These are phyloP conservation scores for Arthrinium phaeospermum DNA, from an alignment of 2,329 filamentous ascomycete species.

Conservation along the genomic window DNA sequence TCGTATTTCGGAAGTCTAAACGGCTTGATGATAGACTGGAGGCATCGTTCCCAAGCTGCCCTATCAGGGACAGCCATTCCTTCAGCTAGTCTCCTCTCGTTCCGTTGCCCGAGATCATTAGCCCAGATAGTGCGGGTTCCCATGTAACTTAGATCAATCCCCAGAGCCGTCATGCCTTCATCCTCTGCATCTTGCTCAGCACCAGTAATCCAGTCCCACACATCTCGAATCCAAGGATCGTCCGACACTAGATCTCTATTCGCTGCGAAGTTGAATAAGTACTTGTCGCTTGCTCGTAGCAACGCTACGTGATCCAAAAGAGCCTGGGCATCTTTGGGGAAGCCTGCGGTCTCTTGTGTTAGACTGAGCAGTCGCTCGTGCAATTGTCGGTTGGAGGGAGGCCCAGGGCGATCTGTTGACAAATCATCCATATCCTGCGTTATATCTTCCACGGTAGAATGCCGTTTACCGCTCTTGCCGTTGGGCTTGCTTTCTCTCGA, in stretches of 20 bases:
- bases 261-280: conserved; percentile 66
- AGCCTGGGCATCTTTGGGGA: conserved; percentile 57
- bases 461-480: conserved; percentile 26
- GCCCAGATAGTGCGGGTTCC: conserved; percentile 77
- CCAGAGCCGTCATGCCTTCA: conserved; percentile 72
- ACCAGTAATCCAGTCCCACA: conserved; percentile 79
- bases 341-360: conserved; percentile 50
- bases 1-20: conserved; percentile 67
- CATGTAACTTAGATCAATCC: conserved; percentile 76
- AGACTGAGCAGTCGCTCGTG: conserved; percentile 60
- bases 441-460: conserved; percentile 30
- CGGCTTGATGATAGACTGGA: conserved; percentile 68
- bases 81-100: conserved; percentile 53
- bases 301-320: conserved; percentile 64
- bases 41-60: conserved; percentile 63
- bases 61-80: conserved; percentile 53
- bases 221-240: conserved; percentile 75
- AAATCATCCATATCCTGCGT: conserved; percentile 43
- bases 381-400: conserved; percentile 58
- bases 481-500: conserved; percentile 25
- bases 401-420: conserved; percentile 43
- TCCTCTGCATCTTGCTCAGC: conserved; percentile 68
- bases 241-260: conserved; percentile 74
- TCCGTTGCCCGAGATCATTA: conserved; percentile 64
- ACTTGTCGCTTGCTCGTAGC: conserved; percentile 64